Evolutionary conservation across 495 filamentous ascomycete species (phyloP), one percentile per base, ranked within the genome.

Genomic region (Astrocystis sublimbata): DNA sequence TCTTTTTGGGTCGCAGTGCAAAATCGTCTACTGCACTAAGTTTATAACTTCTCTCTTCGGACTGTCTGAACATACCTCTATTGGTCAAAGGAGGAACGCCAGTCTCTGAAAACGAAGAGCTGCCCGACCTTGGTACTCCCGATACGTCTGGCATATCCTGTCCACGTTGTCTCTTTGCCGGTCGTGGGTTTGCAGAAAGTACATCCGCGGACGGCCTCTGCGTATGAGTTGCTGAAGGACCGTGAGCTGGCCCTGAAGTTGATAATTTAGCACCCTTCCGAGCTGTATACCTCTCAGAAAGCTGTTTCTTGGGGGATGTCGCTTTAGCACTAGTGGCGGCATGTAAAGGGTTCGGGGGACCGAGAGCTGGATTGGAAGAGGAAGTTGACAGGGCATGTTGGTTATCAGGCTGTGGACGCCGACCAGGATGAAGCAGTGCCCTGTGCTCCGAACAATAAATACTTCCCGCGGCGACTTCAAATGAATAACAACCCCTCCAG

Each of bases 1-100:
- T 55, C 12, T 68, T 68, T 38, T 58, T 64, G 7, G 70, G 70
- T 21, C 63, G 70, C 19, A 72, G 67, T 28, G 67, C 63, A 65
- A 72, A 72, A 59, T 68, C 63, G 31, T 68, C 63, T 43, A 64
- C 26, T 47, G 47, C 63, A 40, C 52, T 61, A 47, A 60, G 61
- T 61, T 28, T 64, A 41, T 47, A 41, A 43, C 56, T 52, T 21
- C 36, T 38, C 23, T 63, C 54, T 36, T 61, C 55, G 56, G 40
- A n/a, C 31, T 46, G 41, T 21, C 45, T 21, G 30, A 56, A 46
- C 28, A 46, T 53, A 41, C 42, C 41, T 46, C 38, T 50, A 12
- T 58, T 47, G 43, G 58, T 35, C 45, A 31, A n/a, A 21, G 42
- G 46, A 42, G 62, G 43, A 4, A 43, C 58, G 21, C 36, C 61